Evolutionary conservation across 305 asterid genomes (phyloP).

Genomic region (Fraxinus dipetala): DNA sequence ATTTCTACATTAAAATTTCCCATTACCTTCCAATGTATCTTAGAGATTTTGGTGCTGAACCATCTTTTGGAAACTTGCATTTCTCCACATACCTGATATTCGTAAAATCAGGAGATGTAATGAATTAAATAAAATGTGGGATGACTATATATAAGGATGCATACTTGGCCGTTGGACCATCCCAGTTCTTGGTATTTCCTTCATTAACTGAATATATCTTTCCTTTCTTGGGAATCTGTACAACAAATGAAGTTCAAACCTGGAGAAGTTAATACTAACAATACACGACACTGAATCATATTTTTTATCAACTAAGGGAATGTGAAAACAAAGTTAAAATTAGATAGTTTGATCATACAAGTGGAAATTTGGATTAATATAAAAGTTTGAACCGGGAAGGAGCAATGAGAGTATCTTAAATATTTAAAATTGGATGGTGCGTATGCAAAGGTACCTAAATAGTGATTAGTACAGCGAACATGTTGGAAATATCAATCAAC

Average conservation of each 20-base stretch:
- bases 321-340: background rate
- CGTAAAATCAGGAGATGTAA: conserved; percentile 4
- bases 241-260: background rate
- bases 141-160: conserved; percentile 7
- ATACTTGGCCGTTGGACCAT: conserved; percentile 78
- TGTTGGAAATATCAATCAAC: background rate
- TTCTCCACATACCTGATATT: conserved; percentile 67
- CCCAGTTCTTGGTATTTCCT: conserved; percentile 97
- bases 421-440: background rate
- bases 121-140: background rate
- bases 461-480: background rate
- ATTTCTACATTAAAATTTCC: background rate
- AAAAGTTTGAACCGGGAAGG: background rate
- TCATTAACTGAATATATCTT: conserved; percentile 91
- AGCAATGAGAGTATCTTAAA: background rate
- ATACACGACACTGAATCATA: background rate
- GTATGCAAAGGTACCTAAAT: background rate
- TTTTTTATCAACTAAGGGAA: background rate
- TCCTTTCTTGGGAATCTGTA: conserved; percentile 81
- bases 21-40: conserved; percentile 94
- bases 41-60: conserved; percentile 81
- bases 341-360: background rate
- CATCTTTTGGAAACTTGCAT: conserved; percentile 89
- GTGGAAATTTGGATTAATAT: background rate
- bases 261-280: background rate